These are phyloP conservation scores for Pholiota microspora DNA, from an alignment of 768 basidiomycete genomes.

Conservation along the genomic window DNA sequence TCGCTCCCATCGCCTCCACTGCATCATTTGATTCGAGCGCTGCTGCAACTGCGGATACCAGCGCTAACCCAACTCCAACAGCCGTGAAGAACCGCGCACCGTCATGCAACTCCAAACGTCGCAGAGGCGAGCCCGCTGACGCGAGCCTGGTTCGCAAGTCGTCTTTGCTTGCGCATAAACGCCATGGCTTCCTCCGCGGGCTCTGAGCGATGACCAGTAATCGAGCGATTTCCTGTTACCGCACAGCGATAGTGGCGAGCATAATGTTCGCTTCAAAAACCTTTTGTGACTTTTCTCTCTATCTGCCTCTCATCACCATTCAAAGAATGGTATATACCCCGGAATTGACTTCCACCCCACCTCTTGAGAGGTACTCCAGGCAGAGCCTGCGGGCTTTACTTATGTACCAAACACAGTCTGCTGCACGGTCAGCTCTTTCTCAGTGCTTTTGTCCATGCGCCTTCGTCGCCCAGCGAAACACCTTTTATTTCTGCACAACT, in stretches of 20 bases:
- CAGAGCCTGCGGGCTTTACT: too few relatives aligned
- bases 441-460: not conserved
- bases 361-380: not conserved
- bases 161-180: slow-evolving; percentile 5
- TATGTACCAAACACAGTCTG: too few relatives aligned
- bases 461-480: not conserved
- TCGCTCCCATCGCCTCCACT: too few relatives aligned
- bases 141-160: not conserved
- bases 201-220: too few relatives aligned
- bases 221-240: too few relatives aligned
- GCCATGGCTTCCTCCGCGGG: slow-evolving; percentile 5
- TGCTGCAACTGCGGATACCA: not conserved
- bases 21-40: too few relatives aligned
- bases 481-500: too few relatives aligned
- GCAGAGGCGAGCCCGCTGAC: not conserved
- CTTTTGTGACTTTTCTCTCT: not conserved
- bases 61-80: not conserved
- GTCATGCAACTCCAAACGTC: not conserved
- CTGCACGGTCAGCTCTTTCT: too few relatives aligned
- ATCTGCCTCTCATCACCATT: not conserved
- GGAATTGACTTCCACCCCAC: slow-evolving; percentile 17
- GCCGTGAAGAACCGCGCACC: not conserved
- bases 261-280: not conserved
- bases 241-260: not conserved
- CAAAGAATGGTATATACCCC: slow-evolving; percentile 7